Conservation (phyloP, 768 basidiomycete species). For the Lactifluus rugatus region DNA sequence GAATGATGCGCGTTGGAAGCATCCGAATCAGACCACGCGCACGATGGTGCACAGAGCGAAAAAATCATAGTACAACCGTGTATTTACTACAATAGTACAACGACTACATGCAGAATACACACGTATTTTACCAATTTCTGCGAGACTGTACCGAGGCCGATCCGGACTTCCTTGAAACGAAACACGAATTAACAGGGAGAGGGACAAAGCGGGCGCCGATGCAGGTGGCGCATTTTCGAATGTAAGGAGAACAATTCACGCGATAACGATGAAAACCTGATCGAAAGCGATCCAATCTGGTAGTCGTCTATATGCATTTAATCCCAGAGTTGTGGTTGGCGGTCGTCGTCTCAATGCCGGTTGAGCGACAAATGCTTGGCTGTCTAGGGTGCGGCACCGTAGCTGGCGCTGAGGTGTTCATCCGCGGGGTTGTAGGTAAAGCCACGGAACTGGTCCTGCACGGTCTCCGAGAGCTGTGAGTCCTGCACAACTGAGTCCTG, state of each 20-base stretch:
- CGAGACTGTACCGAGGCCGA: not conserved
- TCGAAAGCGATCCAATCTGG: not conserved
- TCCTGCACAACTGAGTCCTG: slow-evolving; percentile 95
- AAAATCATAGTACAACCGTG: not conserved
- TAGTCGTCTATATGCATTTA: not conserved
- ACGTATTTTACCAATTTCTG: slow-evolving; percentile 2
- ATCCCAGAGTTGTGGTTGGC: not conserved
- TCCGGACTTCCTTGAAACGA: not conserved
- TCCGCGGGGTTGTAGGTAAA: slow-evolving; percentile 85
- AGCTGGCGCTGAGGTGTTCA: slow-evolving; percentile 73
- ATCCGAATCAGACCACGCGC: not conserved
- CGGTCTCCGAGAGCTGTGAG: slow-evolving; percentile 85
- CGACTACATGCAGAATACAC: slow-evolving; percentile 5
- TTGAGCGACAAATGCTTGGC: not conserved
- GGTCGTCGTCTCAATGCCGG: slow-evolving; percentile 8
- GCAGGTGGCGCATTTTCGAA: not conserved
- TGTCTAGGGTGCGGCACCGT: slow-evolving; percentile 24
- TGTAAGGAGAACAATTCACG: slow-evolving; percentile 6
- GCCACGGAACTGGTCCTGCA: slow-evolving; percentile 91
- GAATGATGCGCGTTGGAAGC: not conserved
- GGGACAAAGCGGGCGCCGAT: not conserved
- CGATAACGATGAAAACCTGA: not conserved
- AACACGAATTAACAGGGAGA: slow-evolving; percentile 1
- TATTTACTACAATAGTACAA: slow-evolving; percentile 6
- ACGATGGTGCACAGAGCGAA: not conserved